phyloP scores from a whole-genome alignment of 306 rosid genomes.

The Cicer arietinum region DNA sequence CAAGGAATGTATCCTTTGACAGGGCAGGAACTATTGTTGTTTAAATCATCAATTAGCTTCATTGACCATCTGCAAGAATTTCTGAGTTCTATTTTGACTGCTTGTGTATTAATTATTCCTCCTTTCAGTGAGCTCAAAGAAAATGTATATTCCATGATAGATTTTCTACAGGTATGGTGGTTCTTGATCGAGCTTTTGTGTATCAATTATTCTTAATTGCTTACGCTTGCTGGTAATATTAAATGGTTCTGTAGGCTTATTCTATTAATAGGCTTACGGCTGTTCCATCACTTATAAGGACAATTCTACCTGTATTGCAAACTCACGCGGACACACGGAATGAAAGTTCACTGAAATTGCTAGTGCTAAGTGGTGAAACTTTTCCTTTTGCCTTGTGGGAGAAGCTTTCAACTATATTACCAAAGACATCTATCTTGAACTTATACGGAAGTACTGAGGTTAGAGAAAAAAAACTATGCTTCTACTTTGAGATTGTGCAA shows the following conservation, averaged over 20 bases:
- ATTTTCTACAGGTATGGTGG: conserved; percentile 70
- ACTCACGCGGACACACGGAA: conserved; percentile 37
- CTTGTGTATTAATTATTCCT: conserved; percentile 79
- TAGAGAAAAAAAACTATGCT: conserved; percentile 27
- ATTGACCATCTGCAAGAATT: conserved; percentile 93
- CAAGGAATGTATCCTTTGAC: conserved; percentile 71
- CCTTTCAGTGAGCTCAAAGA: conserved; percentile 63
- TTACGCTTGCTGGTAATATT: conserved; percentile 30
- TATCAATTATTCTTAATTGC: conserved; percentile 32
- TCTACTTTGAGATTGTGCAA: conserved; percentile 38
- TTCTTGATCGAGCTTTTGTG: conserved; percentile 19
- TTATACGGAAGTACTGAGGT: conserved; percentile 96
- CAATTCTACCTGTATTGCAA: conserved; percentile 73
- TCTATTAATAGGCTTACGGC: conserved; percentile 68
- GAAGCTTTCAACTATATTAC: conserved; percentile 63
- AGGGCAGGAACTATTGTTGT: conserved; percentile 69
- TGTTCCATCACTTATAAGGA: conserved; percentile 85
- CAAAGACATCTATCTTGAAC: conserved; percentile 80
- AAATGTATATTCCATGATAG: conserved; percentile 60
- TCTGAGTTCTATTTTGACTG: conserved; percentile 73
- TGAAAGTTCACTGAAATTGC: conserved; percentile 64
- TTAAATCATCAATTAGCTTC: conserved; percentile 86
- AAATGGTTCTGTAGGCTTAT: conserved; percentile 68
- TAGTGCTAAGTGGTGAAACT: conserved; percentile 87
- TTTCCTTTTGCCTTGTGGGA: conserved; percentile 72